Base-by-base conservation (phyloP, 768 basidiomycete genomes). In the Rickenella mellea region DNA sequence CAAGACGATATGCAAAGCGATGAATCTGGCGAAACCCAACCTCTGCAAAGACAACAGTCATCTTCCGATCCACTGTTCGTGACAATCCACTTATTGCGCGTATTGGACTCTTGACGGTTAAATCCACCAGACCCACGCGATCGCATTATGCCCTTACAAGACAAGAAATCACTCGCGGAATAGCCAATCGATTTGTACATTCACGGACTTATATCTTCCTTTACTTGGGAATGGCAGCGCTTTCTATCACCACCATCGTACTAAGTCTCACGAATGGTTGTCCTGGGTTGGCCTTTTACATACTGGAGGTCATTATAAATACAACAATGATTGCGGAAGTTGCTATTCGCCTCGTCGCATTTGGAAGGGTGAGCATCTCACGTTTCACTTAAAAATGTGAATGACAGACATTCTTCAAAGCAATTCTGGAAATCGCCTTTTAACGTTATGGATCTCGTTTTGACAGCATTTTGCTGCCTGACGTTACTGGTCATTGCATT, bases 401-500 rank as follows among this genome's bases (percentile, higher is more conserved):
- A 36, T 15, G 33, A 36, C 15, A 36, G 15, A 4, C 5, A 24
- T 40, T 40, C 36, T 40, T 44, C 41, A 29, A 57, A 93, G 91
- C 86, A 91, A 89, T 96, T 96, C 68, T 93, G 89, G 89, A 85
- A 77, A 58, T 87, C 88, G n/a, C 80, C 81, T 9, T 91, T 89
- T 65, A 97, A 97, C 57, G 66, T 88, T 25, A 70, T 93, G 53
- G 93, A 97, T 58, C 71, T 96, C 12, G 74, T 86, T 39, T 71
- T 99, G 32, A 98, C 96, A 2, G 50, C 75, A 22, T 88, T 99
- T 64, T 98, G 94, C 56, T 82, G 78, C 4, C 58, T 97, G 44
- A 99, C 96, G 5, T 65, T 99, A 36, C 69, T 93, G 25, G 78
- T 98, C 15, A 77, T 98, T 36, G 78, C 85, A 41, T 88, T 91